Evolutionary conservation across 2,329 filamentous ascomycete genomes (phyloP), one percentile per base, ranked within the genome.

Genomic region (Malbranchea zuffiana): DNA sequence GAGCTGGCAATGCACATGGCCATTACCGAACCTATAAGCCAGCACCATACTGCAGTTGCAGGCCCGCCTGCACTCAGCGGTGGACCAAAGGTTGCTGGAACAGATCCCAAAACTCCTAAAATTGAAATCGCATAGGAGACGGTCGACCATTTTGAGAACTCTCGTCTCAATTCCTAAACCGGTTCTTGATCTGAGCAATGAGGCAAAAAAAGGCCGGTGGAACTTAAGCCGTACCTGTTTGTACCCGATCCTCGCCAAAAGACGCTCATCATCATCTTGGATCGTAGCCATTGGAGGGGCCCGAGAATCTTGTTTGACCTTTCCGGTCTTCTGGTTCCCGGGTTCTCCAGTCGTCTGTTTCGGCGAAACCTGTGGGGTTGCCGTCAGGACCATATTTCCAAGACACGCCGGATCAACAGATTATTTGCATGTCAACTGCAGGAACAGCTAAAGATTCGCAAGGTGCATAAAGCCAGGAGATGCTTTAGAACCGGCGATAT

Each of bases 141-240:
- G 2, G 74, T 78, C 3, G 74, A 78, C 73, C 73, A 78, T 66
- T 72, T 74, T 24, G 70, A 77, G 50, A 80, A 79, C 47, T 79
- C 72, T 37, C 75, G 65, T 47, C 65, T 65, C 17, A 79, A 51
- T 52, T 78, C 74, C 74, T 78, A 40, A 17, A 12, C 26, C 19
- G 29, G 47, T 29, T 17, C 23, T 60, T 41, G 50, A 48, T 44
- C 17, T 31, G 19, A 31, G 29, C n/a, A 39, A 19, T 5, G 19
- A 24, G 10, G 12, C 10, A 10, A 17, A 26, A 20, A 3, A n/a
- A 29, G 1, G 10, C 6, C 15, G 25, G 26, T 21, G 13, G 27
- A 7, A 32, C 29, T 32, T n/a, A 12, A 26, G 31, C 27, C 57
- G 38, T 57, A 76, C 74, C 57, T 77, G 74, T 47, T 68, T 72